phyloP scores from a whole-genome alignment of 1,139 yeast genomes.

The Hemisphaericaspora xylofermentans region DNA sequence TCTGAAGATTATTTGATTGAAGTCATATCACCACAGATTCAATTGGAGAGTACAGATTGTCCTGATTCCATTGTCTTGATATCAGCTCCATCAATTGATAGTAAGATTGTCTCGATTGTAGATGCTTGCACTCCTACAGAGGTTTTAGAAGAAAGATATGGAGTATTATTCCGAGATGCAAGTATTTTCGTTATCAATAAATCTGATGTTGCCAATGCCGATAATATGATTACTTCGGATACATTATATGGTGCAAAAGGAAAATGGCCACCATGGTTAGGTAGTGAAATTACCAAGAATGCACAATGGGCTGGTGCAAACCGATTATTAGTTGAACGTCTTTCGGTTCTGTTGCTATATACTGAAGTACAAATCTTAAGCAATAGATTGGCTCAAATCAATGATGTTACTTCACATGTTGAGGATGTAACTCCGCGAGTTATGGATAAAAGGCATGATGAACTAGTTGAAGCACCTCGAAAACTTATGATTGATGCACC shows the following conservation, averaged over 20 bases:
- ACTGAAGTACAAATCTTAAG: slow-evolving; percentile 33
- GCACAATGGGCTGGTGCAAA: slow-evolving; percentile 38
- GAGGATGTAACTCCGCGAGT: neutral
- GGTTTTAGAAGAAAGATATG: slow-evolving; percentile 38
- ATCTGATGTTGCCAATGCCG: slow-evolving; percentile 10
- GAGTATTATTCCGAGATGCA: slow-evolving; percentile 38
- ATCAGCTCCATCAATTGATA: slow-evolving; percentile 41
- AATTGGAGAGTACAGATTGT: slow-evolving; percentile 65
- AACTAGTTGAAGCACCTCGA: slow-evolving; percentile 15
- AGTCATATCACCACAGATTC: slow-evolving; percentile 83
- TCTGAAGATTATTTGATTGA: slow-evolving; percentile 68
- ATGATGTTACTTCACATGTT: slow-evolving; percentile 8
- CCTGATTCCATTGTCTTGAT: slow-evolving; percentile 58
- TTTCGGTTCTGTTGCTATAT: slow-evolving; percentile 38
- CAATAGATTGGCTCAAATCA: slow-evolving; percentile 14
- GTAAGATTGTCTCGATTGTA: slow-evolving; percentile 38
- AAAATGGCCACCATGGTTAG: slow-evolving; percentile 52
- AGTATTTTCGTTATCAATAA: slow-evolving; percentile 42
- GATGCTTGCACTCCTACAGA: slow-evolving; percentile 25
- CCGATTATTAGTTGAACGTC: slow-evolving; percentile 37
- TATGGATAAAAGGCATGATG: neutral
- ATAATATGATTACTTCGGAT: slow-evolving; percentile 21
- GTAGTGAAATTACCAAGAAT: slow-evolving; percentile 41
- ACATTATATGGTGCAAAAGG: slow-evolving; percentile 37
- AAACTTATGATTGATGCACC: slow-evolving; percentile 42